These are phyloP conservation scores for Stephania cephalantha DNA, from an alignment of 164 flowering plant species.

Conservation along the genomic window DNA sequence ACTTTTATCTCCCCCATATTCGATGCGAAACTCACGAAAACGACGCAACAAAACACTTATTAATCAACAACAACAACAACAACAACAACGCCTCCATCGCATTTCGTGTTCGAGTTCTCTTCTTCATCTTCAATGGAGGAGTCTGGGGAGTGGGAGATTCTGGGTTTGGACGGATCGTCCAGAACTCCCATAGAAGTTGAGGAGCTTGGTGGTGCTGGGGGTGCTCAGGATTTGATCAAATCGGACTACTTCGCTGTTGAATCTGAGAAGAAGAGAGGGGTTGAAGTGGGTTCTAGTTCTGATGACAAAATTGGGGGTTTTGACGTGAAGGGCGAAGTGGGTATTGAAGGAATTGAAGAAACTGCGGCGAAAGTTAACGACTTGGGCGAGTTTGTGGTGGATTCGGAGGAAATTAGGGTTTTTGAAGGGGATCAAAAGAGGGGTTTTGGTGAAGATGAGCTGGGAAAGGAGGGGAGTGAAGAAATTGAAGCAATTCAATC, in stretches of 20 bases:
- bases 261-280: constrained; percentile 26
- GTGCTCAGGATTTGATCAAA: constrained; percentile 39
- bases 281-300: constrained; percentile 19
- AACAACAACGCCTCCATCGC: not conserved
- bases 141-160: constrained; percentile 59
- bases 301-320: constrained; percentile 24
- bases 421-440: not conserved
- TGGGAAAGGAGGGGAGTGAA: not conserved
- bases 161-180: constrained; percentile 18
- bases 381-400: no score
- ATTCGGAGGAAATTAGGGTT: not conserved
- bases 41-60: not conserved
- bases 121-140: not conserved
- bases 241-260: constrained; percentile 64
- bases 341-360: constrained; percentile 26
- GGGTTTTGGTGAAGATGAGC: not conserved
- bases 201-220: constrained; percentile 27
- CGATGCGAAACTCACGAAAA: not conserved
- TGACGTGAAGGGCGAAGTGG: constrained; percentile 27
- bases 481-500: not conserved
- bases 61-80: not conserved
- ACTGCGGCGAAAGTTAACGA: constrained; percentile 16
- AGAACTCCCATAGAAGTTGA: constrained; percentile 21
- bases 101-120: not conserved
- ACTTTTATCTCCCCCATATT: not conserved